These are phyloP conservation scores for Clonostachys rosea DNA, from an alignment of 2,329 filamentous ascomycete genomes.

Conservation along the genomic window DNA sequence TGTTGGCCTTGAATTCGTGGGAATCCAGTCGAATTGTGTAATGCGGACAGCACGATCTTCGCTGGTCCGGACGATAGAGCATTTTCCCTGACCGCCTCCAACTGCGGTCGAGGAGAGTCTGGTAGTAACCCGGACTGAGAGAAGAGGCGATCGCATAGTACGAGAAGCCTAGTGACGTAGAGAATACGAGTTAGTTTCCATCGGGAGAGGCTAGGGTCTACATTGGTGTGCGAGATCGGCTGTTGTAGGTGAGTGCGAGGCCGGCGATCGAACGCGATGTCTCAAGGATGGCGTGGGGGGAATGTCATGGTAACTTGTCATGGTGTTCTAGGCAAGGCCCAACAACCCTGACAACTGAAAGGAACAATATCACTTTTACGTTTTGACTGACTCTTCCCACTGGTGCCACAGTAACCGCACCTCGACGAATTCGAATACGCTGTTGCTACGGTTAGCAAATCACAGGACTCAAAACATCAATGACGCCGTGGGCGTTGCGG, in stretches of 20 bases:
- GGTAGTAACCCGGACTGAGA: conserved; percentile 64
- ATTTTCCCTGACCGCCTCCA: conserved; percentile 72
- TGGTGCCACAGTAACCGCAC: conserved; percentile 48
- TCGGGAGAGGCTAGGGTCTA: conserved; percentile 14
- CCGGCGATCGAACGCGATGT: background rate
- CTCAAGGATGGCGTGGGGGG: background rate
- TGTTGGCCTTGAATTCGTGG: conserved; percentile 57
- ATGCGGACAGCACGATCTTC: conserved; percentile 83
- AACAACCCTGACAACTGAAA: no score
- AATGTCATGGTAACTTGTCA: background rate
- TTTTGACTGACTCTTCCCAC: conserved; percentile 45
- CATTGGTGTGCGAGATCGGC: background rate
- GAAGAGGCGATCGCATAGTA: conserved; percentile 64
- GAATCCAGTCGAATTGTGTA: conserved; percentile 77
- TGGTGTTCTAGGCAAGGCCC: background rate
- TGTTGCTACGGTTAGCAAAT: conserved; percentile 14
- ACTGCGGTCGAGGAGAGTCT: conserved; percentile 66
- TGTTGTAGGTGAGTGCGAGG: background rate
- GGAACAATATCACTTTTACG: conserved; percentile 14
- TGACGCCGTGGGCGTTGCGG: no score
- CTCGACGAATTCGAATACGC: conserved; percentile 47
- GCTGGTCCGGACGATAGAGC: conserved; percentile 75
- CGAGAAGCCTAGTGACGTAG: conserved; percentile 52
- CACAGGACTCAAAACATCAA: no score
- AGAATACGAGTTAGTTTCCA: background rate